A percentile compares a stretch with the other conserved stretches of the same genome.
phyloP scores from a whole-genome alignment of 148 eudicot species.

The Persicaria tinctoria region DNA sequence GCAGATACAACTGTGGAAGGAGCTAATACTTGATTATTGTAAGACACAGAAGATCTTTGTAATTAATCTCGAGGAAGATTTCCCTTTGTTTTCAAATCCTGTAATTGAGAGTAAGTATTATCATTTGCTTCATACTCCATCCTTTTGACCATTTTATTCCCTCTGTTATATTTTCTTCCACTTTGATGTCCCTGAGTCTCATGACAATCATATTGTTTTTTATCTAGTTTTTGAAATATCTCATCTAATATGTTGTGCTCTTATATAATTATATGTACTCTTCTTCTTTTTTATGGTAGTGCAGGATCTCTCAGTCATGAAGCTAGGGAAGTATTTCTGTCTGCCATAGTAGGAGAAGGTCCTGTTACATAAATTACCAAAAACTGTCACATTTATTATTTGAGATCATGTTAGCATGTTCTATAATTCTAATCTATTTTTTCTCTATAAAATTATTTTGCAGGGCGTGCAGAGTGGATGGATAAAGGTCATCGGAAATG shows the following conservation, averaged over 20 bases:
- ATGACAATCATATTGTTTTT: background rate
- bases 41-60: slow-evolving; percentile 68
- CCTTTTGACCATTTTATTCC: background rate
- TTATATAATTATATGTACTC: background rate
- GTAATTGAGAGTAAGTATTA: slow-evolving; percentile 66
- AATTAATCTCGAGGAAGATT: slow-evolving; percentile 69
- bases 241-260: background rate
- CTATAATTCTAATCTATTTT: background rate
- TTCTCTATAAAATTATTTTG: slow-evolving; percentile 14
- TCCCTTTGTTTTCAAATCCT: slow-evolving; percentile 69
- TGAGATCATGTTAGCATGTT: background rate
- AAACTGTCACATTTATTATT: background rate
- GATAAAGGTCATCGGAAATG: slow-evolving; percentile 88
- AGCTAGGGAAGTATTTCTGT: slow-evolving; percentile 85
- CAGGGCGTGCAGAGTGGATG: slow-evolving; percentile 98
- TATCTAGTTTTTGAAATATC: background rate
- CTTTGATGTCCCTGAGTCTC: background rate
- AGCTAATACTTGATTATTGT: slow-evolving; percentile 80
- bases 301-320: slow-evolving; percentile 97
- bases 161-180: slow-evolving; percentile 1
- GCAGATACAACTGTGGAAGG: slow-evolving; percentile 96
- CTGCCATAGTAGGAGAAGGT: slow-evolving; percentile 90
- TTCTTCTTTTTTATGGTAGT: slow-evolving; percentile 22
- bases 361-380: background rate
- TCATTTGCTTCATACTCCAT: background rate